phyloP scores from a whole-genome alignment of 148 eudicot genomes.

The Drosera capensis region DNA sequence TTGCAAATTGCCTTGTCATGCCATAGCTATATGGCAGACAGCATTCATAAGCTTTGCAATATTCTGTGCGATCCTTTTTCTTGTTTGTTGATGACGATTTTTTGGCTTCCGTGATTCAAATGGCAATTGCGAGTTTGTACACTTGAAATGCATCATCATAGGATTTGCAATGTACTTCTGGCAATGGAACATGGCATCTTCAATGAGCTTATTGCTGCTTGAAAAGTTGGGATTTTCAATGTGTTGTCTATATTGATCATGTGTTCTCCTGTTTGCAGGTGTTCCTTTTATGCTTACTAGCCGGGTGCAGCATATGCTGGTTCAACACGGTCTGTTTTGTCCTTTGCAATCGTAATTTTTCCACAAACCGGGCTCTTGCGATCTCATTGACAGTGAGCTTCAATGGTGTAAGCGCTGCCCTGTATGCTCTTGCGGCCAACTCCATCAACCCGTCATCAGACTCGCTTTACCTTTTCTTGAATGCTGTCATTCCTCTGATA shows the following conservation, averaged over 20 bases:
- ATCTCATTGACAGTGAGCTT: slow-evolving; percentile 36
- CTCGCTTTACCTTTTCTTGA: slow-evolving; percentile 29
- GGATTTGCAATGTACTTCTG: too few species aligned
- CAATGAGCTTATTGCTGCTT: neutral
- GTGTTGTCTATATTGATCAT: neutral
- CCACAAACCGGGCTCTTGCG: slow-evolving; percentile 30
- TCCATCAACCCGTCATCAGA: slow-evolving; percentile 18
- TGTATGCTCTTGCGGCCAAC: slow-evolving; percentile 33
- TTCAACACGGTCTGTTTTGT: slow-evolving; percentile 52
- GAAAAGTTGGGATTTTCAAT: neutral
- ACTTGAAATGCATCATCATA: too few species aligned
- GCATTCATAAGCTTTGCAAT: too few species aligned
- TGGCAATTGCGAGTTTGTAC: too few species aligned
- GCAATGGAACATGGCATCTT: neutral
- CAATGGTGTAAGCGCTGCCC: slow-evolving; percentile 46
- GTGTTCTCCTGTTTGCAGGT: slow-evolving; percentile 14
- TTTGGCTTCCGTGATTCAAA: too few species aligned
- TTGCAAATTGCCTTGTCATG: too few species aligned
- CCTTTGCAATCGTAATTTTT: slow-evolving; percentile 37
- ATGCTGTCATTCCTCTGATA: slow-evolving; percentile 30
- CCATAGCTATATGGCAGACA: too few species aligned
- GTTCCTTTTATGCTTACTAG: slow-evolving; percentile 29
- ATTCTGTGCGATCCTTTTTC: too few species aligned
- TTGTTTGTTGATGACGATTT: too few species aligned
- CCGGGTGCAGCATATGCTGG: slow-evolving; percentile 57